A percentile compares a stretch with the other conserved stretches of the same genome.
phyloP scores from a whole-genome alignment of 2,329 filamentous ascomycete species.

The Verticillium alfalfae region DNA sequence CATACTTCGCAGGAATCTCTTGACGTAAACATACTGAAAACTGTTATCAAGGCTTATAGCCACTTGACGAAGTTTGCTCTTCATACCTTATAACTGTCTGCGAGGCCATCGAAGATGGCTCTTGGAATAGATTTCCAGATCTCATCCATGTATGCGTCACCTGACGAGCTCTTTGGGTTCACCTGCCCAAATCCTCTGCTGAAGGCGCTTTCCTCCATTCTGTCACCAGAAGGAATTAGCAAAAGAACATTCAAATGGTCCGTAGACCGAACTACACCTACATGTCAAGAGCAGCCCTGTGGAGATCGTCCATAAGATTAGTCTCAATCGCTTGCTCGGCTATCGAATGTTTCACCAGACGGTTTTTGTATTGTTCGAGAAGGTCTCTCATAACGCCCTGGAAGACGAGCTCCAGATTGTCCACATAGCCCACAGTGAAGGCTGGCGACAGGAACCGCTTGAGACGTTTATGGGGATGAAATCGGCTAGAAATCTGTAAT shows the following conservation, averaged over 20 bases:
- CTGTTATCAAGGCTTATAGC: no score
- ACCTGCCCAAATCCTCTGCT: constrained; percentile 19
- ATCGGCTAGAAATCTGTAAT: no score
- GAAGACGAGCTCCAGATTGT: constrained; percentile 16
- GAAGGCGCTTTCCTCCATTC: constrained; percentile 19
- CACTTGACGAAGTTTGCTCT: no score
- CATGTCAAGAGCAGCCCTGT: constrained; percentile 19
- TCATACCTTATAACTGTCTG: no score
- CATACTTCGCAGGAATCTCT: no score
- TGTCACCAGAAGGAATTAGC: neutral
- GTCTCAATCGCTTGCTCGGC: constrained; percentile 13
- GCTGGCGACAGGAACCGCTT: constrained; percentile 18
- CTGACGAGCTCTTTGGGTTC: constrained; percentile 12
- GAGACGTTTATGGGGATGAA: constrained; percentile 15
- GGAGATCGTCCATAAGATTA: constrained; percentile 19
- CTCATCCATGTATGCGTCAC: no score
- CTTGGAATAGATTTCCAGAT: no score
- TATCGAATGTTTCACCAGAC: neutral
- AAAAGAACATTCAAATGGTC: no score
- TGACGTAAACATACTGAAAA: no score
- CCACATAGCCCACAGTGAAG: constrained; percentile 18
- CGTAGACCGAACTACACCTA: neutral
- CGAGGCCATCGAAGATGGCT: no score
- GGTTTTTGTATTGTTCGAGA: no score
- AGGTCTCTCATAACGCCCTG: constrained; percentile 8